Evolutionary conservation across 305 asterid genomes (phyloP).

Genomic region (Euphrasia arctica): DNA sequence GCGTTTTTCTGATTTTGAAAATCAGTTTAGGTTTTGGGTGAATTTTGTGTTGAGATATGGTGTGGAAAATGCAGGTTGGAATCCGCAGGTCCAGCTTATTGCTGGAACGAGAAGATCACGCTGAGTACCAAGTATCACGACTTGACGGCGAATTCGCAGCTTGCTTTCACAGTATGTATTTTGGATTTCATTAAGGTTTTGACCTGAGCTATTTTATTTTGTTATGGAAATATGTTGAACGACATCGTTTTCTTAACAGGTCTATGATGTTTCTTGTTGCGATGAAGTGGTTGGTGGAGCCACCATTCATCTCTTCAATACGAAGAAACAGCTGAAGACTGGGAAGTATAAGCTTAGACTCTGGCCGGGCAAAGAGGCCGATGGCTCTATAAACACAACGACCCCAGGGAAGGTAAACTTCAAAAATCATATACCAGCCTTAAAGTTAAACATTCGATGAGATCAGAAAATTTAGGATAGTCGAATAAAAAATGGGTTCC

Average conservation of each 20-base stretch:
- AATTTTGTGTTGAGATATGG: constrained; percentile 13
- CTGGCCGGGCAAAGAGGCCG: constrained; percentile 86
- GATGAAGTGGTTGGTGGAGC: constrained; percentile 95
- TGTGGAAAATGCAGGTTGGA: constrained; percentile 57
- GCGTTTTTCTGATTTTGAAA: not conserved
- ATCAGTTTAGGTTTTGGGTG: constrained; percentile 6
- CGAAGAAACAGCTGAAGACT: constrained; percentile 86
- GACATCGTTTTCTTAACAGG: constrained; percentile 39
- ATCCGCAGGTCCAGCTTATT: constrained; percentile 69
- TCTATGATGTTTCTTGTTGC: constrained; percentile 83
- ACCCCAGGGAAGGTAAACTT: constrained; percentile 85
- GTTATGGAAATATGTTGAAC: constrained; percentile 12
- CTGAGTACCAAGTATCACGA: constrained; percentile 94
- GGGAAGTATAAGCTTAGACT: constrained; percentile 96
- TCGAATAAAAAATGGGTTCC: too few relatives aligned
- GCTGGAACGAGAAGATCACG: constrained; percentile 91
- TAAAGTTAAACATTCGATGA: too few relatives aligned
- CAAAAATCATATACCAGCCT: not conserved
- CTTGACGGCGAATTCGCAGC: constrained; percentile 87
- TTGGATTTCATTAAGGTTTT: constrained; percentile 1
- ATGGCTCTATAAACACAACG: constrained; percentile 78
- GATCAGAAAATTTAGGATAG: too few relatives aligned
- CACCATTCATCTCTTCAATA: constrained; percentile 82
- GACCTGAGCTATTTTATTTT: not conserved
- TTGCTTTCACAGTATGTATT: constrained; percentile 68